Conservation (phyloP, 148 eudicot genomes). For the Cornus suecica region DNA sequence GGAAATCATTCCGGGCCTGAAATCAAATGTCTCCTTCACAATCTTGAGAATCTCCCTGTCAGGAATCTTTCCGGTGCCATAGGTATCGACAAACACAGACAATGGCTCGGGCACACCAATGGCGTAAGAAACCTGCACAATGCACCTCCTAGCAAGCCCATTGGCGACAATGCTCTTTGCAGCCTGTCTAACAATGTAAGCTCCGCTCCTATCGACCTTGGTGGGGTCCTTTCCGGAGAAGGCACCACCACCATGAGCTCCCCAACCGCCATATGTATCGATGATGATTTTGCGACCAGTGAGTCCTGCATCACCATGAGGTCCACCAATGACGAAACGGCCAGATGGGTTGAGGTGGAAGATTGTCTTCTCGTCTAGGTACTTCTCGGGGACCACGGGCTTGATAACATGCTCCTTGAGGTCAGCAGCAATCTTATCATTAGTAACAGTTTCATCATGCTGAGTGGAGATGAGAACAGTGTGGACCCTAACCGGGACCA, state of each 20-base stretch:
- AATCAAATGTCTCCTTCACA: constrained; percentile 18
- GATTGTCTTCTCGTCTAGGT: constrained; percentile 19
- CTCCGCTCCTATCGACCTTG: constrained; percentile 18
- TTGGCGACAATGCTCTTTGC: constrained; percentile 13
- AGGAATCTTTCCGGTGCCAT: constrained; percentile 9
- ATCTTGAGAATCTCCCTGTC: constrained; percentile 20
- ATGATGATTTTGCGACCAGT: constrained; percentile 9
- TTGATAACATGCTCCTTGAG: constrained; percentile 21
- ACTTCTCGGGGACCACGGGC: constrained; percentile 19
- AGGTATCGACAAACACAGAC: constrained; percentile 8
- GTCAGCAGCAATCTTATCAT: constrained; percentile 11
- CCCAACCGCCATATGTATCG: constrained; percentile 18
- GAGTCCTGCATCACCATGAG: constrained; percentile 7
- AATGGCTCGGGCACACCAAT: constrained; percentile 10
- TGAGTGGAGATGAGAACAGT: constrained; percentile 10
- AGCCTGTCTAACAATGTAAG: constrained; percentile 19
- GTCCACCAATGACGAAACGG: constrained; percentile 11
- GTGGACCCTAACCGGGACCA: constrained; percentile 8
- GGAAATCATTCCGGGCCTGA: constrained; percentile 21
- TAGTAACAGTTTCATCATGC: constrained; percentile 8
- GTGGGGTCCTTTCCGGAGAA: constrained; percentile 22
- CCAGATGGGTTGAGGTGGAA: constrained; percentile 11
- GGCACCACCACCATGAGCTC: constrained; percentile 22
- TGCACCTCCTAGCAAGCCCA: constrained; percentile 10
- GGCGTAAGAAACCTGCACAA: constrained; percentile 11